Evolutionary conservation across 2,329 filamentous ascomycete species (phyloP), one percentile per base, ranked within the genome.

Genomic region (Fusarium napiforme): DNA sequence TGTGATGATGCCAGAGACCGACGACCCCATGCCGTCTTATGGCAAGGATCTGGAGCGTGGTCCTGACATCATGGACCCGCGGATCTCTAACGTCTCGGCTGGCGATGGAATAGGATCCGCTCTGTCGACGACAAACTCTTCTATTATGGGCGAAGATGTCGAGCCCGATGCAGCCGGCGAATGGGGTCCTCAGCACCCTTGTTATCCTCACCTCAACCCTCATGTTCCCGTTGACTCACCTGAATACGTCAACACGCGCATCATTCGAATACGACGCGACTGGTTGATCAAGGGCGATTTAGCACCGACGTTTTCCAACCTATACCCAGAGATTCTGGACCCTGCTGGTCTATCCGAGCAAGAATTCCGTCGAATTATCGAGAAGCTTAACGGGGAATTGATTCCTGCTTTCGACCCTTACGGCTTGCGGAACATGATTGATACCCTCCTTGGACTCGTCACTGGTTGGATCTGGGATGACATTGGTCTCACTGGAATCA

Each of bases 401-500:
- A 84, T 92, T 43, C 88, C 88, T n/a, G 91, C 92, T 0, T 98
- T 97, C 81, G 90, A 93, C 78, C 96, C 96, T 0, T 95, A 91
- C 80, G 90, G 87, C 61, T 84, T 89, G 77, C 87, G 93, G 57
- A 97, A 97, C 75, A 90, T 95, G 78, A 73, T 97, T 2, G 96
- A 99, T 81, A 89, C 90, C 18, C 81, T 94, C 16, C 80, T 98
- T 75, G 95, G 96, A 4, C 85, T 97, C 9, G 83, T 95, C 39
- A 98, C 96, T 1, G 93, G 96, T 28, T 99, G 95, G 93, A 78
- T 98, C 39, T 98, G 95, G 94, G 96, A 99, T 67, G 96, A 98
- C 79, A 78, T 96, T 28, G 95, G 96, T 4, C 83, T 94, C 40
- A 93, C 93, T 7, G 90, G 88, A 14, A 88, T 93, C 67, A 98